phyloP scores from a whole-genome alignment of 257 asterid species.

The Solanum peruvianum region DNA sequence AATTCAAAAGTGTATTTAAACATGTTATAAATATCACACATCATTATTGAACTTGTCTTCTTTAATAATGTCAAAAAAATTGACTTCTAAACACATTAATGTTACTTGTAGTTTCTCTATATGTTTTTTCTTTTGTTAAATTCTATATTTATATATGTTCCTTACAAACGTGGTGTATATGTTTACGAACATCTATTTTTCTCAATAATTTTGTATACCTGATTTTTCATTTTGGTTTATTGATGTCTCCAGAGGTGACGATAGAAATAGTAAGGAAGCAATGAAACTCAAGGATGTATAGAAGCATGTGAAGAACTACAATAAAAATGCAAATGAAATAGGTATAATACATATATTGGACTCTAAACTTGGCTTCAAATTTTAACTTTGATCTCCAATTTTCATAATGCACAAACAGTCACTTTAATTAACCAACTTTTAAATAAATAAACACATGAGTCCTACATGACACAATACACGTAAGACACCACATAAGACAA shows the following conservation, averaged over 20 bases:
- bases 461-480: no score
- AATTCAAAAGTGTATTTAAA: not conserved
- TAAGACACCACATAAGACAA: no score
- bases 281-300: constrained; percentile 24
- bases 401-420: no score
- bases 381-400: no score
- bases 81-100: not conserved
- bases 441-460: no score
- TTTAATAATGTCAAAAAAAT: not conserved
- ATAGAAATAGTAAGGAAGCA: constrained; percentile 11
- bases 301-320: constrained; percentile 18
- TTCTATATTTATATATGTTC: no score
- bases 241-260: constrained; percentile 10
- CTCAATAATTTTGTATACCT: not conserved
- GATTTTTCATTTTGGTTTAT: not conserved
- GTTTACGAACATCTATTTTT: not conserved
- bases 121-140: no score
- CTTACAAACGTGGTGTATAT: not conserved
- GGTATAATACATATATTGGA: no score
- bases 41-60: not conserved
- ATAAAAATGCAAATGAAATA: not conserved
- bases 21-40: not conserved
- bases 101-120: not conserved
- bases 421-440: no score
- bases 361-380: no score